Base-by-base conservation (phyloP, 1,284 basidiomycete species). In the Ceratobasidium theobromae region DNA sequence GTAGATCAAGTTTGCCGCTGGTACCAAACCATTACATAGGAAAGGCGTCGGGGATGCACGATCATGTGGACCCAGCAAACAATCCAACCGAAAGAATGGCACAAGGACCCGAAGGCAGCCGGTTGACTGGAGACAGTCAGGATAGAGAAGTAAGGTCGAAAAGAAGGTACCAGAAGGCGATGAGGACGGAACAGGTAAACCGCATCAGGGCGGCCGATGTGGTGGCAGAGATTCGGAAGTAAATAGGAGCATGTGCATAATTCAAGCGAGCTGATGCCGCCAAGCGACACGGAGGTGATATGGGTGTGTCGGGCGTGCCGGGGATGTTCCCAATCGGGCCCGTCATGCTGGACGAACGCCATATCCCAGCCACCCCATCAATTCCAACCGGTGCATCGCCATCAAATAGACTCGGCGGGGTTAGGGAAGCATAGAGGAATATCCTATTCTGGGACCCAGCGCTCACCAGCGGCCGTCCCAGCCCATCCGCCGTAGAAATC, bases 391-490 rank as follows among this genome's bases (percentile, higher is more conserved):
- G 58, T 23, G 32, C 46, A 51, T 41, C 48, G 45, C 57, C 57
- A 60, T 60, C 57, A 49, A n/a, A 58, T 30, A 21, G 57, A 60
- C 45, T 38, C 57, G 57, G 57, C 57, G 57, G 57, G 57, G 57
- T 60, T 60, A 60, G 18, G 54, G 57, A 32, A 49, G 45, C 28
- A 46, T 9, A 27, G 53, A 21, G 21, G n/a, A 9, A 41, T 27
- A 38, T 25, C 33, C 52, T 21, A 40, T 3, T 23, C 32, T 35
- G 35, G 30, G 27, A 14, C 28, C 52, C 52, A 53, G 32, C 52
- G n/a, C 30, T 38, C 25, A 12, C 25, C 51, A 30, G 51, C 51
- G 38, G 53, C n/a, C 18, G 3, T 35, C 33, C 9, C 18, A 25
- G 25, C 30, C 54, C 54, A 45, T 40, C 54, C 27, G 54, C 43